Base-by-base conservation (phyloP, 805 yeast genomes). In the Barnettozyma wickerhamii region DNA sequence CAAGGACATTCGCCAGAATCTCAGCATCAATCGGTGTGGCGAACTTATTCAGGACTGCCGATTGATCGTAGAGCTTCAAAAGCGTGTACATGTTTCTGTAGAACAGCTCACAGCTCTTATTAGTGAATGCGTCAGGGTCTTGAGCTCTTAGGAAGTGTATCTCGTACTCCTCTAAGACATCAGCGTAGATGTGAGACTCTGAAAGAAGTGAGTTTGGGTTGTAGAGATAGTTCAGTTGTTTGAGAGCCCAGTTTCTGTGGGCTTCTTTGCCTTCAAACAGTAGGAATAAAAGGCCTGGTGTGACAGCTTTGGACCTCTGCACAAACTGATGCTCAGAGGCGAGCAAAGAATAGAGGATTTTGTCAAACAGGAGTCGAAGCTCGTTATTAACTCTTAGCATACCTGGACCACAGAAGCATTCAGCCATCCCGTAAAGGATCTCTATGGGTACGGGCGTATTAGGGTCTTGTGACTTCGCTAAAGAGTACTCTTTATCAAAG, bases 131-230 rank as follows among this genome's bases (percentile, higher is more conserved):
- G 1, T 62, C 56, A 1, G 79, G 77, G 48, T 75, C 65, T 53
- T 81, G 87, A 35, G 81, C 67, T 30, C 66, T 60, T 40, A 71
- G 66, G 17, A 75, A 62, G 52, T 81, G 79, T 3, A 62, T 50
- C 35, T 67, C 70, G 43, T 72, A 74, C 52, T 84, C 90, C 50
- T 79, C 84, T 6, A 72, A 48, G 1, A 78, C 55, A 26, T 74
- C 65, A 7, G 62, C 48, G 12, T 66, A 57, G 0, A 50, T 35
- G n/a, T 49, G 37, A 9, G 45, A 3, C 30, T 65, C 49, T 59
- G 10, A 50, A 33, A 10, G 44, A 35, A 24, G 37, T 28, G 10
- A 45, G 24, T 31, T 42, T 6, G 39, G 42, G 7, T 28, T 29
- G 28, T 33, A 37, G 12, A 60, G 38, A 19, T 45, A 47, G 28